Base-by-base conservation (phyloP, 208 protist species). In the Vickermania ingenoplastis region DNA sequence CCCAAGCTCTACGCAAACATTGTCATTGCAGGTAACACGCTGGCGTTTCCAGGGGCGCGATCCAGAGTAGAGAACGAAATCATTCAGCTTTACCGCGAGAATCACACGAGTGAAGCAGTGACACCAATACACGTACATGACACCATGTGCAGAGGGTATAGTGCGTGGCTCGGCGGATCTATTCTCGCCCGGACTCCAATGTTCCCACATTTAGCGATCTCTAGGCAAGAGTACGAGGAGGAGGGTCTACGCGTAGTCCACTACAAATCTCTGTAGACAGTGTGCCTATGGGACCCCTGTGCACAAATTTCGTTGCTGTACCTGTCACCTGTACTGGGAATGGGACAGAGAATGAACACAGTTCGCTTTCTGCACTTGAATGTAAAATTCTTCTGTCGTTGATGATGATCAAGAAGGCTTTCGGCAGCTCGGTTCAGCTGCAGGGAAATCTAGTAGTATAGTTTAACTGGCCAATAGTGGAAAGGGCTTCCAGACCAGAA, bases 1-100 rank as follows among this genome's bases (percentile, higher is more conserved):
- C 67, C 81, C 26, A 79, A 91, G 69, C 87, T 98, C 29, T 97
- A 94, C 75, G 63, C 57, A 21, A 97, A 96, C 66, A 96, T 98
- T 45, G 81, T 98, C 58, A 61, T 98, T 3, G 88, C 90, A 24
- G 96, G 97, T 27, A 94, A 94, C 45, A 91, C 76, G 13, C 78
- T 95, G 2, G 79, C 94, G 29, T 95, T 97, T 51, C 74, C 72
- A 1, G 92, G 92, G 0, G 75, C 93, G 24, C 65, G 81, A 27
- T 67, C 69, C 7, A 77, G 97, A 24, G 64, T 98, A 29, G 78
- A 94, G 61, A 71, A 76, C 7, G 95, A 97, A 60, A 71, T 96
- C 48, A 73, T 77, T 23, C 83, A 91, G 62, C 76, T 94, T 13
- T 98, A 86, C 65, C 77, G 79, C 29, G 86, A 84, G 61, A 94